A percentile compares a stretch with the other conserved stretches of the same genome.
Conservation (phyloP, 495 filamentous ascomycete genomes). For the Aspergillus steynii region DNA sequence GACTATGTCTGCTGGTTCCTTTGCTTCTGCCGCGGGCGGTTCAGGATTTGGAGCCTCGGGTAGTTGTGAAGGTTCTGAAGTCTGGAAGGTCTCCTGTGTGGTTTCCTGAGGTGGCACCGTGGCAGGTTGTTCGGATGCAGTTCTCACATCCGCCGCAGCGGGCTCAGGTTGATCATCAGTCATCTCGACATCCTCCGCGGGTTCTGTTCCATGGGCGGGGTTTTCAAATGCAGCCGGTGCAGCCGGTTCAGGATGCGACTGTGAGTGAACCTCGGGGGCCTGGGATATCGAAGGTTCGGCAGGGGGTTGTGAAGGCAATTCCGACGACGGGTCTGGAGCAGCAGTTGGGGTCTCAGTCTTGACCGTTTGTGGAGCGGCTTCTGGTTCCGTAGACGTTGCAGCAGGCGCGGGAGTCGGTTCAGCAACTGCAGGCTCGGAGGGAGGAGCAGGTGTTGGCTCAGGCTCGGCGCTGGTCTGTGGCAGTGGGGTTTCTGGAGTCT, state of each 20-base stretch:
- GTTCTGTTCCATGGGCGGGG: slow-evolving; percentile 16
- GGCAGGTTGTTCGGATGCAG: background rate
- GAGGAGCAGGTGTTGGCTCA: slow-evolving; percentile 22
- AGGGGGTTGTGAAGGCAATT: slow-evolving; percentile 12
- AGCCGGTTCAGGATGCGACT: slow-evolving; percentile 4
- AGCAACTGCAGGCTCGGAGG: slow-evolving; percentile 18
- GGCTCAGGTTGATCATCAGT: slow-evolving; percentile 13
- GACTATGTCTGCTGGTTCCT: background rate
- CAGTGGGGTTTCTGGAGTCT: slow-evolving; percentile 42
- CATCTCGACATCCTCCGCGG: slow-evolving; percentile 33
- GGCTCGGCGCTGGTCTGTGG: slow-evolving; percentile 27
- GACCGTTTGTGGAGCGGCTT: slow-evolving; percentile 17
- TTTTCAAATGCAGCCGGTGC: slow-evolving; percentile 11
- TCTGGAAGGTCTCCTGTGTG: background rate
- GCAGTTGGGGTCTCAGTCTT: slow-evolving; percentile 28
- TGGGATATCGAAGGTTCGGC: slow-evolving; percentile 8
- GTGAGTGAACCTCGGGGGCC: slow-evolving; percentile 14
- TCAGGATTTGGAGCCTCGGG: background rate
- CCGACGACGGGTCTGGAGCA: slow-evolving; percentile 19
- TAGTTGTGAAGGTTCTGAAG: background rate
- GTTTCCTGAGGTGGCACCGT: slow-evolving; percentile 5
- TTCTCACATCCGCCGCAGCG: background rate
- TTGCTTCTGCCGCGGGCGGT: background rate
- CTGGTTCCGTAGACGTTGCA: slow-evolving; percentile 5
- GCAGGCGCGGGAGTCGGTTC: slow-evolving; percentile 18